These are phyloP conservation scores for Penicillium sp. DNA, from an alignment of 2,329 filamentous ascomycete species.

Conservation along the genomic window DNA sequence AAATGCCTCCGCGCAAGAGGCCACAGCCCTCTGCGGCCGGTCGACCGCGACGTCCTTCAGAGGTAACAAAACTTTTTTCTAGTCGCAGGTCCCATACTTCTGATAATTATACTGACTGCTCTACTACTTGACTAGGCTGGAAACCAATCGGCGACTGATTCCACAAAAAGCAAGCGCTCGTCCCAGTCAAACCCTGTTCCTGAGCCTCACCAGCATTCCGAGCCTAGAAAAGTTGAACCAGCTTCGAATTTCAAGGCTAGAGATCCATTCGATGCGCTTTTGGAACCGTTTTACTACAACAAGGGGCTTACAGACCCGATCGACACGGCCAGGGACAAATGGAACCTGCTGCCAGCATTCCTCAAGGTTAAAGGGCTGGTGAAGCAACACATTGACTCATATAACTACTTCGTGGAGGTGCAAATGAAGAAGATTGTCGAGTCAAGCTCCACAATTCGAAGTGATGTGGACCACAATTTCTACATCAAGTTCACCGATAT, in stretches of 20 bases:
- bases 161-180: slow-evolving; percentile 27
- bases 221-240: slow-evolving; percentile 16
- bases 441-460: slow-evolving; percentile 82
- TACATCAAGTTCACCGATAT: slow-evolving; percentile 94
- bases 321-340: slow-evolving; percentile 78
- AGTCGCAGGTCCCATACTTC: slow-evolving; percentile 2
- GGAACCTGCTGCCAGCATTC: slow-evolving; percentile 95
- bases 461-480: slow-evolving; percentile 89
- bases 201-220: slow-evolving; percentile 17
- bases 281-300: slow-evolving; percentile 68
- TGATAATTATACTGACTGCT: slow-evolving; percentile 9
- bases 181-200: slow-evolving; percentile 27
- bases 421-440: slow-evolving; percentile 96
- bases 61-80: slow-evolving; percentile 34
- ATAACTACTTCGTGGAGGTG: slow-evolving; percentile 96
- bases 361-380: slow-evolving; percentile 95
- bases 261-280: slow-evolving; percentile 58
- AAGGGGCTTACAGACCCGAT: slow-evolving; percentile 68
- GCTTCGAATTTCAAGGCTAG: slow-evolving; percentile 29
- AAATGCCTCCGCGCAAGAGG: slow-evolving; percentile 41
- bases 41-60: slow-evolving; percentile 26
- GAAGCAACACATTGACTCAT: slow-evolving; percentile 97
- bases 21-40: slow-evolving; percentile 31
- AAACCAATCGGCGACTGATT: slow-evolving; percentile 21
- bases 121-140: not conserved